Evolutionary conservation across 371 early-diverging fungal genomes (phyloP), one percentile per base, ranked within the genome.

Genomic region (Actinomortierella wolfii): DNA sequence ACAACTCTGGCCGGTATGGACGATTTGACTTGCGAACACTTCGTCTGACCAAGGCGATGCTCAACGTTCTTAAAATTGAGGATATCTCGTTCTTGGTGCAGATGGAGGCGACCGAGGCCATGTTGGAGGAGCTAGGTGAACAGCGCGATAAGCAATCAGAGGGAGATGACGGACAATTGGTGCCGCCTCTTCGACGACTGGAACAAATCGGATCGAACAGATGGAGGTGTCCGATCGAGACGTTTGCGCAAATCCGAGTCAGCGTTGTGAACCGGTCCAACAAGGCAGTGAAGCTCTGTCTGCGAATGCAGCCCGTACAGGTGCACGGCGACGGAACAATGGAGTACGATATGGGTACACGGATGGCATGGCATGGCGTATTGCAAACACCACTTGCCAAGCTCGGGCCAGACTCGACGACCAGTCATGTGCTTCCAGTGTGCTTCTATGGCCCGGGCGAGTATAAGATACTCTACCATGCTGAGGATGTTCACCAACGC

Each of bases 251-350:
- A 15, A 78, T 86, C 64, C 76, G 76, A 24, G 70, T 87, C 24
- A 69, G 78, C 25, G 78, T 87, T 18, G 76, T 69, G 25, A 87
- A 87, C 57, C 61, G 81, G 51, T 26, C 76, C 68, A 73, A 78
- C 14, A 71, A 64, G 67, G 79, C 83, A 54, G 76, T 82, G 17
- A 87, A 87, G 54, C 55, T 86, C 21, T 83, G 86, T 57, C 75
- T 88, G 54, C 76, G 88, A 47, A 79, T 84, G 51, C 88, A 88
- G 59, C 84, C 88, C n/a, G 88, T 86, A 17, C 88, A 85, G 61
- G 85, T 82, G 20, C 83, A 84, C 53, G 83, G 83, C 49, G 83
- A 86, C 56, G 86, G 86, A 0, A 78, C 84, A 3, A 88, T 84
- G 66, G 88, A 88, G 50, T 85, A 84, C 56, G 86, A 88, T 51